Conservation (phyloP, 805 yeast species). For the Pichia cephalocereana region DNA sequence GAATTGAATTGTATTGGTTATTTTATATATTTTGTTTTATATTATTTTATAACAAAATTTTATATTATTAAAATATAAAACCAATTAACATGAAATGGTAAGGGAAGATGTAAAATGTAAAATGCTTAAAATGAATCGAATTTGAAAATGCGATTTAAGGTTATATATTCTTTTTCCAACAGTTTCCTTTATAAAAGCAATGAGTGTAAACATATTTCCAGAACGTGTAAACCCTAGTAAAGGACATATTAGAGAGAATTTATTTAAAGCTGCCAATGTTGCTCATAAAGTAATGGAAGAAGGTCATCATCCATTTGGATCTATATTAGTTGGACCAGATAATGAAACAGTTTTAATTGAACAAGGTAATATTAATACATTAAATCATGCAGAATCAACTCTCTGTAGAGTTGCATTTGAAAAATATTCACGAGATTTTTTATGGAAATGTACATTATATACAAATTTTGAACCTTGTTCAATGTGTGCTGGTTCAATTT, state of each 20-base stretch:
- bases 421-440: conserved; percentile 13
- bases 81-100: too few species aligned
- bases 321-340: conserved; percentile 21
- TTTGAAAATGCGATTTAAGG: too few species aligned
- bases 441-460: conserved; percentile 23
- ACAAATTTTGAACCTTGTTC: conserved; percentile 26
- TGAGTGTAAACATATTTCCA: conserved; percentile 9
- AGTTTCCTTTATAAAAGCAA: too few species aligned
- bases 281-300: conserved; percentile 15
- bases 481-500: conserved; percentile 24
- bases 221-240: conserved; percentile 11
- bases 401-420: conserved; percentile 17
- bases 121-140: too few species aligned
- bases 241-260: conserved; percentile 2
- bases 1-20: too few species aligned
- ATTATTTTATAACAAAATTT: too few species aligned
- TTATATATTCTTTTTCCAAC: too few species aligned
- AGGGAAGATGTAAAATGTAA: too few species aligned
- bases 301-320: conserved; percentile 25
- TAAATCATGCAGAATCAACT: conserved; percentile 24
- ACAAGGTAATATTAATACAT: conserved; percentile 23
- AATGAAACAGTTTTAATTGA: conserved; percentile 15
- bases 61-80: too few species aligned
- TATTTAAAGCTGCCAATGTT: conserved; percentile 11
- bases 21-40: too few species aligned